Base-by-base conservation (phyloP, 2,329 filamentous ascomycete genomes). In the Aspergillus pseudoglaucus region DNA sequence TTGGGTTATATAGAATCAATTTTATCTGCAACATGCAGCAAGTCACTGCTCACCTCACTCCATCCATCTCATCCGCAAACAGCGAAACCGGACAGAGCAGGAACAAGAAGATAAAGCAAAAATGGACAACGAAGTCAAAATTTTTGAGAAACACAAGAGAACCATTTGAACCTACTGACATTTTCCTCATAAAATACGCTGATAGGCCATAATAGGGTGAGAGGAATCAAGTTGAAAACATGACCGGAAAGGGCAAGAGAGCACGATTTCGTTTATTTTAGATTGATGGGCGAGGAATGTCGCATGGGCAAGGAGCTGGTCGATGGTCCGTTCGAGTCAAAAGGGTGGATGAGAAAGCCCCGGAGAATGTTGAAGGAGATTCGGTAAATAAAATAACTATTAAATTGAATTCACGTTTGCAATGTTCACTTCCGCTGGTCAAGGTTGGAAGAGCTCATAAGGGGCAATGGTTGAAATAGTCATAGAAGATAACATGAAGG, bases 201-300 rank as follows among this genome's bases (percentile, higher is more conserved):
- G 39, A 53, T 47, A 48, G 45, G 49, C 52, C 47, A 46, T 49
- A 53, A 47, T 47, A 43, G 33, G 30, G 42, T 44, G 47, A 32
- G 38, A 47, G 41, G 40, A 22, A n/a, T 17, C 17, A 20, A n/a
- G 18, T 41, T 41, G 4, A 41, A 23, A 20, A 12, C 35, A 38
- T 8, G 33, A 37, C 33, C n/a, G 22, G 20, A 22, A 17, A 41
- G 7, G 18, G 7, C 17, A 41, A 22, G 17, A 41, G 7, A 22
- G 12, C 33, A 37, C 9, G 33, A 6, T 4, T 37, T 37, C n/a
- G n/a, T n/a, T n/a, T 37, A n/a, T 37, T 8, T 37, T 18, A 41
- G 39, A 12, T n/a, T 14, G 35, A 22, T 5, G 22, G 39, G 39
- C 12, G 39, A 20, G 39, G 12, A 23, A 25, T 41, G 12, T 41